Base-by-base conservation (phyloP, 2,329 filamentous ascomycete species). In the Coccinonectria pachysandricola region DNA sequence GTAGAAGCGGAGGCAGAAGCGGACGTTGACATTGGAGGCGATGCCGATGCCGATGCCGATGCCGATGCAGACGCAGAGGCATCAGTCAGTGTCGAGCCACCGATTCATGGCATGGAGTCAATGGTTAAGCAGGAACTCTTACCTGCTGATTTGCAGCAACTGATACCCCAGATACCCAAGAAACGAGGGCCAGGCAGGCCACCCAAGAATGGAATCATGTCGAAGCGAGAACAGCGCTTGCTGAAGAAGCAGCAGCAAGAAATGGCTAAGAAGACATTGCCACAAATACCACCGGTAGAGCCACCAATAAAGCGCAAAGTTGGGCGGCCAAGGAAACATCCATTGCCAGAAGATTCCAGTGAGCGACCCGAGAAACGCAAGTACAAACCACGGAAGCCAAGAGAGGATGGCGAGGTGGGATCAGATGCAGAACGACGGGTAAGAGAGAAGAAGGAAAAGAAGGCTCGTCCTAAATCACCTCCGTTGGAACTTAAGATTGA, bases 161-260 rank as follows among this genome's bases (percentile, higher is more conserved):
- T 55, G 12, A 43, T 60, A 32, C 50, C 56, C 12, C 53, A 60
- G 30, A 56, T 72, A 15, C 68, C 72, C 15, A 79, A 73, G 54
- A 77, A 79, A 36, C 75, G 81, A 40, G 82, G 82, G 9, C 82
- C 82, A 7, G 82, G 82, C n/a, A 64, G 82, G 27, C 82, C 82
- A 12, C 82, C 82, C 0, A 87, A 87, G 57, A 81, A 87, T 45
- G 82, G 82, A 15, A 69, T 85, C 48, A 83, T 86, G 73, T 87
- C 81, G 2, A 86, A 86, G 54, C 66, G 82, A 30, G 78, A 86
- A 44, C 68, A 77, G 39, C 64, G 73, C 11, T 52, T 75, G 24
- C 64, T 75, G 6, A 73, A 77, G 55, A 79, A 77, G 50, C 52
- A 56, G 28, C 56, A 60, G 31, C 52, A 59, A 32, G 57, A 60